A percentile compares a stretch with the other conserved stretches of the same genome.
Evolutionary conservation across 2,329 filamentous ascomycete genomes (phyloP).

Genomic region (Epichloe coenophiala): DNA sequence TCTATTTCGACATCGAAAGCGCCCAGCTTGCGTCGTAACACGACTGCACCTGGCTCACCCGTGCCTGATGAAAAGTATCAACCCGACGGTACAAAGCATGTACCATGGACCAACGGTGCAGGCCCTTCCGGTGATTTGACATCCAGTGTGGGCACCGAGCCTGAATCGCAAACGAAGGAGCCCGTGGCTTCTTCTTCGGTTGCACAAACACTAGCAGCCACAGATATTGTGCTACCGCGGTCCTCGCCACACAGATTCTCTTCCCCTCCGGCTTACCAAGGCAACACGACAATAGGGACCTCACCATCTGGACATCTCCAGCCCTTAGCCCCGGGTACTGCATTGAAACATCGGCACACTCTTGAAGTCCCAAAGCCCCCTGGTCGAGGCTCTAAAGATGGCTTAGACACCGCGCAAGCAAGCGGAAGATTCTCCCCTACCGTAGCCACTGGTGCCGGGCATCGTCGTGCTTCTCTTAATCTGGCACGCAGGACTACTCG

Average conservation of each 20-base stretch:
- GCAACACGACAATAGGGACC: constrained; percentile 22
- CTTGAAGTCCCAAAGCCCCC: constrained; percentile 69
- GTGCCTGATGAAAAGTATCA: not conserved
- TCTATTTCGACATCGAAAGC: not conserved
- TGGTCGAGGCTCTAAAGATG: constrained; percentile 60
- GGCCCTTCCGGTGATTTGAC: not conserved
- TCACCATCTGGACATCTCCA: constrained; percentile 39
- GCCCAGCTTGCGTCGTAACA: not conserved
- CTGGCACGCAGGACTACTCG: constrained; percentile 69
- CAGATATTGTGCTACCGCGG: constrained; percentile 3
- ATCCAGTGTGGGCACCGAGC: not conserved
- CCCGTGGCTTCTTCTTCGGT: not conserved
- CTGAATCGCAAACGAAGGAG: constrained; percentile 1
- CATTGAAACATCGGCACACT: constrained; percentile 71
- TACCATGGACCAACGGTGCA: not conserved
- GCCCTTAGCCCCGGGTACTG: constrained; percentile 29
- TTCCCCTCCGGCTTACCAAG: constrained; percentile 48
- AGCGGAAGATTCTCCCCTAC: constrained; percentile 73
- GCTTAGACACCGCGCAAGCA: constrained; percentile 49
- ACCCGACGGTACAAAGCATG: not conserved
- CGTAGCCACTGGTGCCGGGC: constrained; percentile 37
- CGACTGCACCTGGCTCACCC: not conserved
- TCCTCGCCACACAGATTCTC: constrained; percentile 45
- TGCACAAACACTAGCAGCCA: constrained; percentile 1
- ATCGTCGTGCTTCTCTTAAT: constrained; percentile 69